These are phyloP conservation scores for Penicillium sp. DNA, from an alignment of 2,329 filamentous ascomycete genomes.

Conservation along the genomic window DNA sequence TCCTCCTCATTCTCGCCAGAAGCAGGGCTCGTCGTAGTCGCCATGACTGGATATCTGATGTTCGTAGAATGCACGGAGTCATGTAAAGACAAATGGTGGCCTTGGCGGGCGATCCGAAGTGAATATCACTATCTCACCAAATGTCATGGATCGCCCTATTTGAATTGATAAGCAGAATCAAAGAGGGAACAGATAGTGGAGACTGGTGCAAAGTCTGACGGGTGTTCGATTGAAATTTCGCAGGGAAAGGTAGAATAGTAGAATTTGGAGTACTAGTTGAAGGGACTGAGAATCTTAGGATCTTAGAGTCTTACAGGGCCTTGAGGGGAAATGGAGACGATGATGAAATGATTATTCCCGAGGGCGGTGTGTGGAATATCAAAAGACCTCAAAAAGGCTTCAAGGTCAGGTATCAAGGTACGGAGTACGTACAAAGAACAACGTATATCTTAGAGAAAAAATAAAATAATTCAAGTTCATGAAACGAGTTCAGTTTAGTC, in stretches of 20 bases:
- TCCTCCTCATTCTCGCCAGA: constrained; percentile 34
- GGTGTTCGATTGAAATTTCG: background rate
- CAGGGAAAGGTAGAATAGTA: background rate
- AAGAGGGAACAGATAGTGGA: background rate
- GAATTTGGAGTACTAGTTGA: background rate
- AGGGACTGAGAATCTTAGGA: background rate
- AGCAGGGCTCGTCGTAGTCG: constrained; percentile 25
- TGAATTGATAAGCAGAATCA: background rate
- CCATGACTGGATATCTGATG: constrained; percentile 24
- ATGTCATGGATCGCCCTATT: constrained; percentile 17
- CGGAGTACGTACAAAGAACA: no score
- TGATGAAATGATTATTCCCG: constrained; percentile 16
- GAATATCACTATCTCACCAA: background rate
- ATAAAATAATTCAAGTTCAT: background rate
- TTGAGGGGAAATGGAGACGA: background rate
- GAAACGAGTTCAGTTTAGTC: background rate
- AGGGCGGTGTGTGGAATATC: constrained; percentile 12
- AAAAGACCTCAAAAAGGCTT: background rate
- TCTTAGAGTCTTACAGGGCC: background rate
- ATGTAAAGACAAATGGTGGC: constrained; percentile 19
- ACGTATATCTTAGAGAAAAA: background rate
- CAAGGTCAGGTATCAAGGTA: background rate
- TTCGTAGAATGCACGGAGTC: constrained; percentile 16
- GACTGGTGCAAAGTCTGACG: background rate
- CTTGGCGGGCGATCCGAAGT: constrained; percentile 22